Conservation (phyloP, 768 basidiomycete genomes). For the Nidula microcarpa region DNA sequence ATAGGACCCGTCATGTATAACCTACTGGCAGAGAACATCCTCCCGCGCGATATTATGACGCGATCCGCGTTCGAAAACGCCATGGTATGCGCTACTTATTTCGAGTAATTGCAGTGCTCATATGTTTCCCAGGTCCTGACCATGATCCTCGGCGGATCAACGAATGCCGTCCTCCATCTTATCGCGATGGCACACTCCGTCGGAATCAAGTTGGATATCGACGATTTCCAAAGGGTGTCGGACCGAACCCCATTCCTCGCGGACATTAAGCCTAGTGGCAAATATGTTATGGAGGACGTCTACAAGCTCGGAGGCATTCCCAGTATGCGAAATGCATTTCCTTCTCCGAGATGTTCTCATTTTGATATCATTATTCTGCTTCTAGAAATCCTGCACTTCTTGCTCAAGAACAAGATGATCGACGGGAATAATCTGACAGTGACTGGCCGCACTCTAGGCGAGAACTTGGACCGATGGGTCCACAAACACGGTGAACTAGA, state of each 20-base stretch:
- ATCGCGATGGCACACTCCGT: constrained; percentile 97
- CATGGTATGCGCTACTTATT: constrained; percentile 55
- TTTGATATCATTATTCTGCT: background rate
- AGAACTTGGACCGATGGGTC: constrained; percentile 90
- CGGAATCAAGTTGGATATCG: constrained; percentile 81
- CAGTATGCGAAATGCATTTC: constrained; percentile 46
- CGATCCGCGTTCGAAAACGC: constrained; percentile 96
- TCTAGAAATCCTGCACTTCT: constrained; percentile 78
- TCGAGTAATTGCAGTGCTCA: constrained; percentile 1
- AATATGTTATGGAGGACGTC: constrained; percentile 98
- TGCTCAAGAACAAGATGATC: constrained; percentile 84
- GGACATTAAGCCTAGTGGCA: constrained; percentile 94
- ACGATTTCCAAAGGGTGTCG: constrained; percentile 93
- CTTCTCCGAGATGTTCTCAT: no score
- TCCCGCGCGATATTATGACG: constrained; percentile 96
- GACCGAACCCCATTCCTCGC: constrained; percentile 93
- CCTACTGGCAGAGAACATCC: constrained; percentile 87
- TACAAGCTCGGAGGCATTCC: constrained; percentile 96
- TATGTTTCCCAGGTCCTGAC: constrained; percentile 69
- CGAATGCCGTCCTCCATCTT: constrained; percentile 95
- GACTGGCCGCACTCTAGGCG: constrained; percentile 84
- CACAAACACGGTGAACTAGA: constrained; percentile 77
- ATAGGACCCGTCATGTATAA: constrained; percentile 83
- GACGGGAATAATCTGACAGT: constrained; percentile 91
- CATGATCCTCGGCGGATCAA: constrained; percentile 97